A percentile compares a stretch with the other conserved stretches of the same genome.
These are phyloP conservation scores for Camillea tinctor DNA, from an alignment of 2,329 filamentous ascomycete species.

Conservation along the genomic window DNA sequence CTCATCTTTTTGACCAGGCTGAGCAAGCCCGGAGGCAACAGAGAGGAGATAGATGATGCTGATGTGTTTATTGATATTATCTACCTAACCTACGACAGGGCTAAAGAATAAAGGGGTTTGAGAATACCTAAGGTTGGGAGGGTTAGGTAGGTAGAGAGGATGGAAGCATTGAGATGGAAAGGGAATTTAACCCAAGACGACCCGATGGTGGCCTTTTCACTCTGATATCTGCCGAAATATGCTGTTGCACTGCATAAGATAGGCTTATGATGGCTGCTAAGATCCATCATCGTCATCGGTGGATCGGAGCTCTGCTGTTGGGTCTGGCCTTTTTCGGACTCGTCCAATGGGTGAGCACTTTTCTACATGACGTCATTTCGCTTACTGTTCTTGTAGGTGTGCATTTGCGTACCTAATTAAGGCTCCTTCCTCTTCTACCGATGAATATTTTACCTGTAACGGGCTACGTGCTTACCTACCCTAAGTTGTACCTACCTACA, in stretches of 20 bases:
- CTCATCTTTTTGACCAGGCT: conserved; percentile 5
- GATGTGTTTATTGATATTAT: not conserved
- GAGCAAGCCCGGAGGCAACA: not conserved
- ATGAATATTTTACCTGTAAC: too few relatives aligned
- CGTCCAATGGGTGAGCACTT: not conserved
- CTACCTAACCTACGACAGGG: too few relatives aligned
- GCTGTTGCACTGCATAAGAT: not conserved
- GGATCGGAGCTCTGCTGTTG: not conserved
- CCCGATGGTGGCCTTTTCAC: not conserved
- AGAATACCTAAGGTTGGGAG: too few relatives aligned
- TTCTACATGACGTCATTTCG: not conserved
- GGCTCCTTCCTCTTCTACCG: not conserved
- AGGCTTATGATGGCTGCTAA: not conserved
- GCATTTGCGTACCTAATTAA: too few relatives aligned
- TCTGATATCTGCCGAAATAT: not conserved
- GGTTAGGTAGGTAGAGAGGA: too few relatives aligned
- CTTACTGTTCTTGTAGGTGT: not conserved
- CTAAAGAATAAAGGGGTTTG: too few relatives aligned
- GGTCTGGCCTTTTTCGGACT: not conserved
- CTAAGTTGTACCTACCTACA: too few relatives aligned
- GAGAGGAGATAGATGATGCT: not conserved
- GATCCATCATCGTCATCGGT: conserved; percentile 4
- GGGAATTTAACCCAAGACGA: not conserved
- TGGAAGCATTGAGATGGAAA: not conserved
- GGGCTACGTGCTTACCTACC: too few relatives aligned